Base-by-base conservation (phyloP, 176 grass and related monocot genomes). In the Cocos nucifera region DNA sequence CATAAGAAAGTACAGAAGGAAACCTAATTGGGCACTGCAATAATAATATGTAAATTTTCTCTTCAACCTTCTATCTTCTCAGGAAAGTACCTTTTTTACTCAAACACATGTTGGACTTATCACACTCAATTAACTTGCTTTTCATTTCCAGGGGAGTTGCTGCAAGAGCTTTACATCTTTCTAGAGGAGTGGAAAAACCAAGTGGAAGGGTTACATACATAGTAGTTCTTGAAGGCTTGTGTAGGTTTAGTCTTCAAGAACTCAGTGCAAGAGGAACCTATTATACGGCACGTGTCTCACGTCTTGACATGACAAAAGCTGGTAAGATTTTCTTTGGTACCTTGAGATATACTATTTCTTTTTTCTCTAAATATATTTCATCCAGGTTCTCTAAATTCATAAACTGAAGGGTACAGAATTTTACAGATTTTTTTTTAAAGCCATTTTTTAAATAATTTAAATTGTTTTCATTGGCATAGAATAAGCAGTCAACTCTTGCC, bases 111-210 rank as follows among this genome's bases (percentile, higher is more conserved):
- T 6, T 44, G 10, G 1, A 44, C 35, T 78, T 65, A 57, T 19
- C 78, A 44, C 35, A 44, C 9, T 44, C 35, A 44, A 27, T 2
- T 29, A n/a, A 25, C 10, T 22, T 50, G 19, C 75, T 65, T 62
- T 19, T 80, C 6, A 19, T 61, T 63, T 54, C 30, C 44, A 98
- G 93, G 64, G 93, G 93, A 73, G 93, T 98, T 88, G 93, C 93
- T 32, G 93, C 93, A 73, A 98, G 87, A 83, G 93, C 93, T 63
- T 79, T 98, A 71, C 93, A 98, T 72, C 87, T 98, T 73, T 98
- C 93, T 18, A 82, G 84, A 89, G 93, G 82, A 22, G 93, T 98
- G 21, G 93, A 98, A 81, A 98, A 98, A 69, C 93, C 93, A 78
- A 98, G 93, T 57, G 93, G 93, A 58, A 83, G 81, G 75, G 87